Base-by-base conservation (phyloP, 768 basidiomycete species). In the Termitomyces sp. region DNA sequence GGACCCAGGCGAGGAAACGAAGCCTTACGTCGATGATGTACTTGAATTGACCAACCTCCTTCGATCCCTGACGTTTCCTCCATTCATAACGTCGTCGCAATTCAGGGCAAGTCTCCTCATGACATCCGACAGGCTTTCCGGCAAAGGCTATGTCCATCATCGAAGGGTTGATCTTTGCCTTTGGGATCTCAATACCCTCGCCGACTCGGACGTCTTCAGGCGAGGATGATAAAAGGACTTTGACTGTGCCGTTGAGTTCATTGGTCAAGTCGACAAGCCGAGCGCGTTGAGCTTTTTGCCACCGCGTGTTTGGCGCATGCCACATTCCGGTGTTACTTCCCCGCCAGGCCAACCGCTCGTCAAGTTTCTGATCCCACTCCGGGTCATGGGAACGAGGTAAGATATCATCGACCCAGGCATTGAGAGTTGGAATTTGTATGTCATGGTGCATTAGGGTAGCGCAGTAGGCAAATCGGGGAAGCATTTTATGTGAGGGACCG, bases 321-420 rank as follows among this genome's bases (percentile, higher is more conserved):
- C 62, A 69, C 26, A 79, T 83, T 10, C 87, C 87, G 0, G 87
- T 88, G 26, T 80, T 86, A 40, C 79, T 81, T 5, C 87, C 87
- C 35, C 87, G 74, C 87, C 87, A 89, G 30, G 77, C 72, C 41
- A 87, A 38, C 26, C 76, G 68, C 50, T 83, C 78, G 65, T 84
- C 77, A 2, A 69, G 47, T 70, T 85, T 89, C 41, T 76, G 70
- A 9, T 82, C 79, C 86, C 86, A 89, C 0, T 73, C 74, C 16
- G 82, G 76, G 66, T 87, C 82, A 63, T 83, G 75, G 1, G 64
- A 66, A 4, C 68, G 68, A 4, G 70, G 63, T 3, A 66, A 59
- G 4, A 70, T 56, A 10, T 73, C 73, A 3, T 68, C 72, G 0
- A 71, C 54, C 77, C 77, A 82, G 28, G 68, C 71, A 26, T 71